These are phyloP conservation scores for Hordeum marinum DNA, from an alignment of 176 grass and related monocot genomes.

Conservation along the genomic window DNA sequence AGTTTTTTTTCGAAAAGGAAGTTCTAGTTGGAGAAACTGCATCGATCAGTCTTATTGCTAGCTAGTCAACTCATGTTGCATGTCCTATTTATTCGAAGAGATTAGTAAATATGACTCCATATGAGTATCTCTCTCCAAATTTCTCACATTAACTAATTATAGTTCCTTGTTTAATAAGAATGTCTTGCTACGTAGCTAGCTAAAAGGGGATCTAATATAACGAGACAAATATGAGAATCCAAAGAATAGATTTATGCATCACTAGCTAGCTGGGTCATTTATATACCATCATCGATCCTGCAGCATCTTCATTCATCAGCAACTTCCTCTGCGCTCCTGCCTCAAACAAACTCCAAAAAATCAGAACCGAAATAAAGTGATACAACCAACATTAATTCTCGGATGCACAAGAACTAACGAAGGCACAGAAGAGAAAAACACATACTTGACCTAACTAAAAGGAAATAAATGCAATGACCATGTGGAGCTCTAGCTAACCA, in stretches of 20 bases:
- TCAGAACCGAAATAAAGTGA: conserved; percentile 20
- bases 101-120: background rate
- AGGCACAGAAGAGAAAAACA: background rate
- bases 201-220: background rate
- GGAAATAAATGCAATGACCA: background rate
- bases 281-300: conserved; percentile 29
- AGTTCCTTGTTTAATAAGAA: background rate
- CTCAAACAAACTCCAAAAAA: background rate
- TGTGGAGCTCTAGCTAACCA: conserved; percentile 15
- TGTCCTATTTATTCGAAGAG: background rate
- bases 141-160: background rate
- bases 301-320: conserved; percentile 17
- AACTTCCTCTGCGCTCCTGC: conserved; percentile 37
- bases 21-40: background rate
- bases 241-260: background rate
- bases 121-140: background rate
- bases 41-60: background rate
- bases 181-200: background rate
- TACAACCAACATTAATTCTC: background rate
- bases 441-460: background rate
- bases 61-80: conserved; percentile 1
- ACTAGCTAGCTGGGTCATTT: background rate
- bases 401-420: background rate
- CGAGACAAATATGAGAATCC: background rate
- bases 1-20: too few species aligned